Percentiles rank a stretch among this genome's conserved stretches.
These are phyloP conservation scores for Sugiyamaella castrensis DNA, from an alignment of 1,139 yeast genomes.

Conservation along the genomic window DNA sequence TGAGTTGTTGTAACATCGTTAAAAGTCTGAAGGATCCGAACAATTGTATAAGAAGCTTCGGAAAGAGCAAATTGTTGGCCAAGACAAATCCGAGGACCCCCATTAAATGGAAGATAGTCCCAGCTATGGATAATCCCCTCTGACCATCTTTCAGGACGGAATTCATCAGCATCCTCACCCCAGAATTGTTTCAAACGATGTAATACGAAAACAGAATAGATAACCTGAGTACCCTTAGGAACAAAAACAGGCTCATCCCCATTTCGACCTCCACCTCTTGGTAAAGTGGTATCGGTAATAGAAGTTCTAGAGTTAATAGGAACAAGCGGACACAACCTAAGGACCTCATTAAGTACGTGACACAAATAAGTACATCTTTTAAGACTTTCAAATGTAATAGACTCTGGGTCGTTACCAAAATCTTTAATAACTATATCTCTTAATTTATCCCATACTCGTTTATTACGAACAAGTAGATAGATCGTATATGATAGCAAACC, in stretches of 20 bases:
- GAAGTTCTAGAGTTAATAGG: conserved; percentile 52
- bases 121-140: conserved; percentile 34
- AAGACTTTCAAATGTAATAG: conserved; percentile 47
- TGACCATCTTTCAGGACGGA: conserved; percentile 53
- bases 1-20: conserved; percentile 13
- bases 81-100: conserved; percentile 59
- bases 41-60: conserved; percentile 50
- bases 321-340: conserved; percentile 56
- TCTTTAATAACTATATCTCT: conserved; percentile 39
- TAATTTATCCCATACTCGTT: conserved; percentile 42
- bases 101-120: conserved; percentile 56
- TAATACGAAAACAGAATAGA: conserved; percentile 45
- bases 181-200: conserved; percentile 47
- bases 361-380: conserved; percentile 50
- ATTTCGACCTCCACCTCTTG: conserved; percentile 52
- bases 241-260: conserved; percentile 45
- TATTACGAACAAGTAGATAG: conserved; percentile 48
- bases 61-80: conserved; percentile 61
- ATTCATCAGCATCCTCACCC: conserved; percentile 49
- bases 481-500: conserved; percentile 49
- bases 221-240: conserved; percentile 49
- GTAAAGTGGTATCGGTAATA: conserved; percentile 47
- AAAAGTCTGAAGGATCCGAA: conserved; percentile 42
- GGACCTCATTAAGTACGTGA: conserved; percentile 49
- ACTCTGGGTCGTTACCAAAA: conserved; percentile 28